Percentiles rank a stretch among this genome's conserved stretches.
Evolutionary conservation across 2,329 filamentous ascomycete species (phyloP).

Genomic region (Gyromitra esculenta): DNA sequence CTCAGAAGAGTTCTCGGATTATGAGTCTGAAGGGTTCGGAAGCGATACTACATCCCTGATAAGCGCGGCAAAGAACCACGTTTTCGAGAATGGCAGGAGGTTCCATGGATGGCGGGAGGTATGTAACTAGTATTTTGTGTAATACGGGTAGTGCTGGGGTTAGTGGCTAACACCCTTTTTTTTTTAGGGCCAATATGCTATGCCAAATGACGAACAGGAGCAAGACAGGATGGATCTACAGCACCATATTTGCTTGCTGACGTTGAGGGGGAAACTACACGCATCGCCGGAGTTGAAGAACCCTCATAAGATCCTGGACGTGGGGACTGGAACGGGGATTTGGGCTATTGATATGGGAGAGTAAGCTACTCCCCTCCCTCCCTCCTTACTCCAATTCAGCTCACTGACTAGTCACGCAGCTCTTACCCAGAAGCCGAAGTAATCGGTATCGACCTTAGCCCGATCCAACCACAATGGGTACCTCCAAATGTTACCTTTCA

Average conservation of each 20-base stretch:
- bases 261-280: constrained; percentile 63
- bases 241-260: constrained; percentile 59
- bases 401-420: constrained; percentile 26
- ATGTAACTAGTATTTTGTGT: background rate
- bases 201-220: constrained; percentile 55
- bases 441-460: constrained; percentile 58
- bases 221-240: constrained; percentile 55
- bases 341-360: constrained; percentile 62
- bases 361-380: constrained; percentile 29
- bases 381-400: too few species aligned
- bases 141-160: background rate
- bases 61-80: constrained; percentile 63
- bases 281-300: constrained; percentile 61
- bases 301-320: constrained; percentile 65
- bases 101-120: constrained; percentile 61
- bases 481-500: constrained; percentile 59
- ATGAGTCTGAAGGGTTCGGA: background rate
- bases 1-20: background rate
- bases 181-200: constrained; percentile 29
- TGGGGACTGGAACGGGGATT: constrained; percentile 71
- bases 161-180: background rate
- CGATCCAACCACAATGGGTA: constrained; percentile 60
- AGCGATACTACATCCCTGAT: constrained; percentile 59
- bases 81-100: constrained; percentile 64
- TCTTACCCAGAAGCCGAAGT: constrained; percentile 53